Evolutionary conservation across 1,139 yeast species (phyloP), one percentile per base, ranked within the genome.

Genomic region (Zygosaccharomyces sapae): DNA sequence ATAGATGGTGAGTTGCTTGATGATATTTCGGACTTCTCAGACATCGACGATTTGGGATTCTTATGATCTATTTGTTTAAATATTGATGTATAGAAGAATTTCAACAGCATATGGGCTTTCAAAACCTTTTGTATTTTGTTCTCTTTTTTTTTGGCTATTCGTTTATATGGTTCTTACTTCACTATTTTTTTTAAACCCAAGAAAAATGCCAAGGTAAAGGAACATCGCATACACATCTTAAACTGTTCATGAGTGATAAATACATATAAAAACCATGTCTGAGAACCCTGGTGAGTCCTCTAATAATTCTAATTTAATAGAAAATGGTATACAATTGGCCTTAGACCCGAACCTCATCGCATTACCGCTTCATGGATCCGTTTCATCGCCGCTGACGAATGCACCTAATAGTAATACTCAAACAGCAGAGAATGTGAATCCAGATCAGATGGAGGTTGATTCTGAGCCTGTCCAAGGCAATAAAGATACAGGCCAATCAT

Each of bases 1-100:
- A 36, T 53, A 22, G 61, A 55, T 40, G 57, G 52, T 7, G 65
- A 61, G 30, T 38, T 57, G 36, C 51, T 63, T 40, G 66, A 63
- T 47, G 67, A 61, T 36, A 44, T 63, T 12, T 61, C 66, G n/a
- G 68, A 64, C 46, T 55, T 62, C 38, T 62, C 66, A n/a, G 67
- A 62, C 47, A 52, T 62, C 16, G 66, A 61, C 39, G 67, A 62
- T 45, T 46, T 62, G 10, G 65, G 61, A 10, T 60, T 60, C 50
- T 50, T 59, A 46, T 59, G 51, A 27, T 27, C 34, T 9, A 16
- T 29, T 25, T 13, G 12, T 16, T 27, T 18, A 19, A 22, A 6
- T 38, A 38, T 18, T 18, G 33, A 38, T 38, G 34, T 38, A 38
- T 38, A 38, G 34, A 38, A 22, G 34, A 31, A 31, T 31, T 20